These are phyloP conservation scores for Fusarium solani-melongenae DNA, from an alignment of 2,329 filamentous ascomycete genomes.

Conservation along the genomic window DNA sequence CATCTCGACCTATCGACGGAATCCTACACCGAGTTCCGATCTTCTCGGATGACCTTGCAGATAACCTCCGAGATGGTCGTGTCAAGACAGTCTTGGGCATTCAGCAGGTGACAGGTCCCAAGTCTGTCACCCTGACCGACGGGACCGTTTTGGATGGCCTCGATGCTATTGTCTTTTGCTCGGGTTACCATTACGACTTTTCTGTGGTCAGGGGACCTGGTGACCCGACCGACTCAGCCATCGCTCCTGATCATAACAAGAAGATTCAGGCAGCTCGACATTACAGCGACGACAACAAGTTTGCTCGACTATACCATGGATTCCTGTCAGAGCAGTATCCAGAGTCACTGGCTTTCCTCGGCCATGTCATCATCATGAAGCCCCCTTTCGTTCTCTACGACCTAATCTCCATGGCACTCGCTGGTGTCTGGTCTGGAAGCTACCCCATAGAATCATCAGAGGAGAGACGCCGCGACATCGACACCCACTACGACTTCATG, in stretches of 20 bases:
- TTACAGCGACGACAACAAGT: slow-evolving; percentile 35
- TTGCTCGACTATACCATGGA: slow-evolving; percentile 45
- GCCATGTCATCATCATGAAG: slow-evolving; percentile 39
- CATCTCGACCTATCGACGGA: slow-evolving; percentile 26
- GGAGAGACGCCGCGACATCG: slow-evolving; percentile 44
- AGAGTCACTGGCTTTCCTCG: slow-evolving; percentile 46
- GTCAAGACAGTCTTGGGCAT: slow-evolving; percentile 44
- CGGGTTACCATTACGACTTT: slow-evolving; percentile 47
- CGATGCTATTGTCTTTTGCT: slow-evolving; percentile 48
- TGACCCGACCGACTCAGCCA: slow-evolving; percentile 40
- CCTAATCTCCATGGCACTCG: slow-evolving; percentile 46
- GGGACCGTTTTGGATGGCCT: slow-evolving; percentile 47
- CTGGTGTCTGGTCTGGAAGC: slow-evolving; percentile 42
- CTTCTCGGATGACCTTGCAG: slow-evolving; percentile 44
- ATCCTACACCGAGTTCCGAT: slow-evolving; percentile 42
- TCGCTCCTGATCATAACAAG: slow-evolving; percentile 42
- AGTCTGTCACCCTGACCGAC: slow-evolving; percentile 43
- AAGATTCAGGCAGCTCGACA: slow-evolving; percentile 36
- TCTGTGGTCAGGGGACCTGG: slow-evolving; percentile 44
- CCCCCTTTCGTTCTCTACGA: slow-evolving; percentile 45
- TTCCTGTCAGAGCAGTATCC: slow-evolving; percentile 48
- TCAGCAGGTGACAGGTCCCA: slow-evolving; percentile 44
- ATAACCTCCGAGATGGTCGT: slow-evolving; percentile 42
- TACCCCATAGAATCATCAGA: slow-evolving; percentile 31
- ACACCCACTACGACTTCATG: slow-evolving; percentile 42